Evolutionary conservation across 179 eudicot species (phyloP).

Genomic region (Beta corolliflora): DNA sequence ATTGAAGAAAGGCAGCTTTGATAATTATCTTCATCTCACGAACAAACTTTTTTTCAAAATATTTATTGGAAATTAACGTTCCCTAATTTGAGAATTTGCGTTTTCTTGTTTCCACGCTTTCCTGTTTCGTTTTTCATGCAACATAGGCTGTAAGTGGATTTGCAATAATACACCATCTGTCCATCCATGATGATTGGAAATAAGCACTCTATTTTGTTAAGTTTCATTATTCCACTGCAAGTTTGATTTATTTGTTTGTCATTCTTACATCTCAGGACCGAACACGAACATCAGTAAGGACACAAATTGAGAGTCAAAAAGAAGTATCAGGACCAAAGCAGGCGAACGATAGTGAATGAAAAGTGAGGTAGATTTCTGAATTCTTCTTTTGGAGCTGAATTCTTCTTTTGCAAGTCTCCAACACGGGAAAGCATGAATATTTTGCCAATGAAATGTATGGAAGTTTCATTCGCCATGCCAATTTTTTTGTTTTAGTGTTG

Average conservation of each 20-base stretch:
- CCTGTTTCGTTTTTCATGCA: no score
- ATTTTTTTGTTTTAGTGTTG: conserved; percentile 10
- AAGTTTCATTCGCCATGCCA: not conserved
- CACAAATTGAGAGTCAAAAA: conserved; percentile 24
- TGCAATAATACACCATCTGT: not conserved
- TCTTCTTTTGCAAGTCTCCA: conserved; percentile 14
- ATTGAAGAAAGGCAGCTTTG: no score
- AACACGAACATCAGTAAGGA: conserved; percentile 21
- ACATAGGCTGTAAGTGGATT: not conserved
- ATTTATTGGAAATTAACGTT: no score
- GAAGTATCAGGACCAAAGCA: conserved; percentile 28
- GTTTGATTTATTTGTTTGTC: conserved; percentile 7
- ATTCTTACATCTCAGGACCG: conserved; percentile 31
- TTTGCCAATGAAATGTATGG: conserved; percentile 22
- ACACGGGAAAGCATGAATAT: conserved; percentile 9
- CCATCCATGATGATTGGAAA: not conserved
- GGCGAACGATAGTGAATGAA: conserved; percentile 28
- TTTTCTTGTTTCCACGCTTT: no score
- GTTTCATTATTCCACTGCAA: conserved; percentile 4
- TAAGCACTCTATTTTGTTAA: not conserved
- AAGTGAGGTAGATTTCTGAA: conserved; percentile 11
- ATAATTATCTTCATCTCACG: no score
- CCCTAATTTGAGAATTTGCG: no score
- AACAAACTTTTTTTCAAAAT: no score
- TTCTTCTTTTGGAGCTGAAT: no score